Evolutionary conservation across 2,329 filamentous ascomycete genomes (phyloP).

Genomic region (Aureobasidium sp.): DNA sequence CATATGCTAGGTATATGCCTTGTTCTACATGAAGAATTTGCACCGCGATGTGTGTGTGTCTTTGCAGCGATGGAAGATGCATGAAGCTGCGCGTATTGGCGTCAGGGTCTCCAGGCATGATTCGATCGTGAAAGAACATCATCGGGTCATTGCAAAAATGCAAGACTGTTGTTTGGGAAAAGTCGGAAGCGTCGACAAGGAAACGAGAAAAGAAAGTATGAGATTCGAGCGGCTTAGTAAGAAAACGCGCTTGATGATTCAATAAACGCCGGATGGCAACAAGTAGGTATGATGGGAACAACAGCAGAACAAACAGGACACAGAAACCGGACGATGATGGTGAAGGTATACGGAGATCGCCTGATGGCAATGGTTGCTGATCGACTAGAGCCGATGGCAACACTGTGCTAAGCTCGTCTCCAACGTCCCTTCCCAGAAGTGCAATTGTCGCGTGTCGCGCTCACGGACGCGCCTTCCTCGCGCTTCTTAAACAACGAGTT

Average conservation of each 20-base stretch:
- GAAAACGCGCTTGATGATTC: background rate
- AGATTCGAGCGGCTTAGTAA: background rate
- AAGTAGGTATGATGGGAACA: too few species aligned
- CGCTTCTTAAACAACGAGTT: background rate
- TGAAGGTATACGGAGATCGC: too few species aligned
- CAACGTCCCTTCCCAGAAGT: background rate
- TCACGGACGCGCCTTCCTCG: background rate
- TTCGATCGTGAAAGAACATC: background rate
- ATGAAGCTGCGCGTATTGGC: slow-evolving; percentile 5
- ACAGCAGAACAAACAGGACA: too few species aligned
- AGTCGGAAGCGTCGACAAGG: slow-evolving; percentile 6
- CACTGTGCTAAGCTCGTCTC: too few species aligned
- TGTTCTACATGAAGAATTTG: slow-evolving; percentile 2
- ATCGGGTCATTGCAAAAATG: background rate
- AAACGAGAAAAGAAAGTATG: slow-evolving; percentile 8
- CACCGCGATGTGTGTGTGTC: background rate
- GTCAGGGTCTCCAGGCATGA: background rate
- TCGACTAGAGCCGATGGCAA: too few species aligned
- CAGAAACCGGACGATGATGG: too few species aligned
- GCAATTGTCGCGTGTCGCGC: background rate
- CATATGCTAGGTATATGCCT: background rate
- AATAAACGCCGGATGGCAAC: too few species aligned
- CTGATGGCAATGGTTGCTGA: too few species aligned
- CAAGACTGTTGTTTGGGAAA: background rate
- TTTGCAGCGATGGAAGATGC: background rate